A percentile compares a stretch with the other conserved stretches of the same genome.
Conservation (phyloP, 2,329 filamentous ascomycete genomes). For the Coniochaeta hoffmannii region DNA sequence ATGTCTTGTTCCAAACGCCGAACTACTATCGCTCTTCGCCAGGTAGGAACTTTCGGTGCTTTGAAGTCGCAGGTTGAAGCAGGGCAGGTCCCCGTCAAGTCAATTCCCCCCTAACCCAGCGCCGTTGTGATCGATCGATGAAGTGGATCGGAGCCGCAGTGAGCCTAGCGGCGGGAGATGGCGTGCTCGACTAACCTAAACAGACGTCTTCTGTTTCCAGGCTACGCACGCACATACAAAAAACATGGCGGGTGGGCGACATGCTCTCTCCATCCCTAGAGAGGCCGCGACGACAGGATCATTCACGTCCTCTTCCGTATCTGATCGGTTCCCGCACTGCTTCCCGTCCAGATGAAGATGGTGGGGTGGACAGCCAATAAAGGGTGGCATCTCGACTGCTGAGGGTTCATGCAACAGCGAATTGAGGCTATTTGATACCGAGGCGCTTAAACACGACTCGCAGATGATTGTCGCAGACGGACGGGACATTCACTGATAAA, state of each 20-base stretch:
- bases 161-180: not conserved
- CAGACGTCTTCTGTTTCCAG: not conserved
- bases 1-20: not conserved
- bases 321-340: not conserved
- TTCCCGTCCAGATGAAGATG: not conserved
- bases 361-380: not conserved
- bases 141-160: not conserved
- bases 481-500: not conserved
- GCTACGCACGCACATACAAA: not conserved
- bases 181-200: not conserved
- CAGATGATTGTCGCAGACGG: conserved; percentile 1
- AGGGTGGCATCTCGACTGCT: not conserved
- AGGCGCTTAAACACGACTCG: conserved; percentile 1
- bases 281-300: not conserved
- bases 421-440: not conserved
- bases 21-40: too few species aligned
- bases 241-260: not conserved
- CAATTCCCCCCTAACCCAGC: not conserved
- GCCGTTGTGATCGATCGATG: not conserved
- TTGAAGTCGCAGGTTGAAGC: too few species aligned
- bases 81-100: too few species aligned
- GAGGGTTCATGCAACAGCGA: not conserved
- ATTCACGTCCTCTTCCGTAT: not conserved
- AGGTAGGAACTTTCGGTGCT: too few species aligned
- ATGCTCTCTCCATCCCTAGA: not conserved